Percentiles rank a stretch among this genome's conserved stretches.
Evolutionary conservation across 2,329 filamentous ascomycete species (phyloP).

Genomic region (Aspergillus transmontanensis): DNA sequence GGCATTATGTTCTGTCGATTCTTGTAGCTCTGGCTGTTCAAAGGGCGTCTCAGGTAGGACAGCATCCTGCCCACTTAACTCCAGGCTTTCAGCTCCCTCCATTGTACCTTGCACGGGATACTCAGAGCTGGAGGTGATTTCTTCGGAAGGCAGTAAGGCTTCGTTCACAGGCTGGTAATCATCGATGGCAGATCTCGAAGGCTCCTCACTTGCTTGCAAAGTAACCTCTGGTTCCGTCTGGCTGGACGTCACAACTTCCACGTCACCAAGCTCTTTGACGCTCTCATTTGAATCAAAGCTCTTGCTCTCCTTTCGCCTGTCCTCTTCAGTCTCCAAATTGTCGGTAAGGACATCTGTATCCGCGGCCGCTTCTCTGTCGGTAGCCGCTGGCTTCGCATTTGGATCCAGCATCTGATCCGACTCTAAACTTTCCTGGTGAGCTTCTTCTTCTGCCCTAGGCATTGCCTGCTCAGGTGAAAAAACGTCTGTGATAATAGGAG

Average conservation of each 20-base stretch:
- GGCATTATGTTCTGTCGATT: neutral
- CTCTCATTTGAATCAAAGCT: conserved; percentile 9
- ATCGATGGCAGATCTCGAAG: neutral
- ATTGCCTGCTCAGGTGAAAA: neutral
- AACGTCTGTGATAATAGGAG: neutral
- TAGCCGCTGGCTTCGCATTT: conserved; percentile 4
- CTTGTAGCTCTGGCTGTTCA: neutral
- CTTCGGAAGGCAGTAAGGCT: neutral
- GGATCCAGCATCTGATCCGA: conserved; percentile 1
- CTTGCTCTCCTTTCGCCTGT: conserved; percentile 26
- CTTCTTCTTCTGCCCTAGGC: neutral
- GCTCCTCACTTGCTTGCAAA: neutral
- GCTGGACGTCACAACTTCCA: neutral
- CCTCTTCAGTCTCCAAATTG: conserved; percentile 32
- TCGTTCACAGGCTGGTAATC: neutral
- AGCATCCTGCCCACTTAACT: neutral
- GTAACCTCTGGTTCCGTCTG: neutral
- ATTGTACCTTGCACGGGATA: conserved; percentile 3
- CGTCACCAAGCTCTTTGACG: conserved; percentile 5
- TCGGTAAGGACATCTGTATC: conserved; percentile 18
- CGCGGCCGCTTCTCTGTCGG: conserved; percentile 14
- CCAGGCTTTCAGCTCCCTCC: neutral
- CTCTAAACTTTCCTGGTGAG: neutral
- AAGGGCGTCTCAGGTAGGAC: neutral
- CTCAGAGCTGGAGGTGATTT: neutral